Conservation (phyloP, 2,329 filamentous ascomycete genomes). For the Aspergillus glaucus region DNA sequence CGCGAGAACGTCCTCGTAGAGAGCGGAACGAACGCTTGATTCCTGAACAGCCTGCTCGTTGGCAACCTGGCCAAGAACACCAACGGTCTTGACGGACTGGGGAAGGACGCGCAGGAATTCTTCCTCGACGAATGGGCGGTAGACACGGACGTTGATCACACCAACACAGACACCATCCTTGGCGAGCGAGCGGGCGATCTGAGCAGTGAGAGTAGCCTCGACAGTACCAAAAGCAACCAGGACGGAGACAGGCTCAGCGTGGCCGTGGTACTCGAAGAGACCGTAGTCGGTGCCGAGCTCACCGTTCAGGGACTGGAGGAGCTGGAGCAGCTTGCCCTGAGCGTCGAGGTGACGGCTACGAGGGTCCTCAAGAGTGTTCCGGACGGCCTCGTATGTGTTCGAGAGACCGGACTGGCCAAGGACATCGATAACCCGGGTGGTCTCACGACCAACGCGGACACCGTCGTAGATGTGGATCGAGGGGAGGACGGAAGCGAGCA, state of each 20-base stretch:
- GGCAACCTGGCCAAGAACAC: conserved; percentile 82
- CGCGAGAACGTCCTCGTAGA: conserved; percentile 88
- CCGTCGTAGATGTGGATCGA: conserved; percentile 86
- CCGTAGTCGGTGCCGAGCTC: conserved; percentile 91
- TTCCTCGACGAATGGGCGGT: conserved; percentile 92
- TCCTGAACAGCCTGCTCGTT: conserved; percentile 69
- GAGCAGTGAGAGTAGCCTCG: conserved; percentile 77
- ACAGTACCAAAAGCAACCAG: conserved; percentile 89
- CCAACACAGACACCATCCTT: conserved; percentile 72
- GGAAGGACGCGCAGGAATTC: conserved; percentile 81
- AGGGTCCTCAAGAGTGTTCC: conserved; percentile 55
- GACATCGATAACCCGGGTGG: conserved; percentile 73
- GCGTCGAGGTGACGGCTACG: conserved; percentile 64
- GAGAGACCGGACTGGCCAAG: conserved; percentile 65
- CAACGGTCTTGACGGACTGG: conserved; percentile 65
- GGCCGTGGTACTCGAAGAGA: conserved; percentile 89
- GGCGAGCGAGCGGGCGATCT: conserved; percentile 68
- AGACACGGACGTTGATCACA: conserved; percentile 84
- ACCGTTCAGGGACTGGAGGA: conserved; percentile 72
- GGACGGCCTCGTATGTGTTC: conserved; percentile 61
- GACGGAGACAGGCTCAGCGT: conserved; percentile 70
- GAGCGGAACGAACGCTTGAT: conserved; percentile 67
- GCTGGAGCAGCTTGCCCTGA: conserved; percentile 63
- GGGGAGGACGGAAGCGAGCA: conserved; percentile 72
- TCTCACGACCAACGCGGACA: conserved; percentile 74